phyloP scores from a whole-genome alignment of 2,329 filamentous ascomycete genomes.

The Xylariaceae sp. region DNA sequence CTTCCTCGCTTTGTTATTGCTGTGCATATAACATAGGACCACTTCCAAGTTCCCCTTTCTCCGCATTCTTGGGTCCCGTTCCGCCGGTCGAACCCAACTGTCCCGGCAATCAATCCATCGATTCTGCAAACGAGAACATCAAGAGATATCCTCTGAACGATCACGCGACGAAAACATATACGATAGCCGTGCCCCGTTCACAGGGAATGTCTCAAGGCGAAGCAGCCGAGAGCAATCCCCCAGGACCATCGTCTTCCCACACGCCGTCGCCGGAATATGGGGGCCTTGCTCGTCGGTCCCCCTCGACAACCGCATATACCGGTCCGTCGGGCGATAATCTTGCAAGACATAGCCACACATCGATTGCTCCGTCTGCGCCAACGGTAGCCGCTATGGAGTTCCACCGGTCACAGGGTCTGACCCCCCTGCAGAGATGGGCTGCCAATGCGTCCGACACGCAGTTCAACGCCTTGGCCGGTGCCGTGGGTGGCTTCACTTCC shows the following conservation, averaged over 20 bases:
- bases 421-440: slow-evolving; percentile 51
- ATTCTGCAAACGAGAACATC: no score
- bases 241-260: slow-evolving; percentile 23
- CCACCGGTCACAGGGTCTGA: slow-evolving; percentile 30
- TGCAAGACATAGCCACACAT: slow-evolving; percentile 4
- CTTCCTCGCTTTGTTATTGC: neutral
- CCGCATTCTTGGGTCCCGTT: slow-evolving; percentile 13
- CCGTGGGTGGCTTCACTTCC: slow-evolving; percentile 83
- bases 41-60: slow-evolving; percentile 4
- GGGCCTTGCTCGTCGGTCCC: slow-evolving; percentile 24
- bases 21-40: slow-evolving; percentile 4
- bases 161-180: neutral
- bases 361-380: slow-evolving; percentile 11
- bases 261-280: slow-evolving; percentile 33
- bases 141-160: slow-evolving; percentile 1
- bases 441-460: slow-evolving; percentile 52
- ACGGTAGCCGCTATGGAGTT: slow-evolving; percentile 27
- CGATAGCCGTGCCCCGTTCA: slow-evolving; percentile 4
- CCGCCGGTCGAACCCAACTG: slow-evolving; percentile 4
- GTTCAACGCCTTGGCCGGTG: slow-evolving; percentile 82
- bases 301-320: slow-evolving; percentile 26
- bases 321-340: slow-evolving; percentile 19
- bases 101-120: no score
- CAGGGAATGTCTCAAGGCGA: slow-evolving; percentile 50
- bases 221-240: slow-evolving; percentile 31